Conservation (phyloP, 495 filamentous ascomycete species). For the Xylaria curta region DNA sequence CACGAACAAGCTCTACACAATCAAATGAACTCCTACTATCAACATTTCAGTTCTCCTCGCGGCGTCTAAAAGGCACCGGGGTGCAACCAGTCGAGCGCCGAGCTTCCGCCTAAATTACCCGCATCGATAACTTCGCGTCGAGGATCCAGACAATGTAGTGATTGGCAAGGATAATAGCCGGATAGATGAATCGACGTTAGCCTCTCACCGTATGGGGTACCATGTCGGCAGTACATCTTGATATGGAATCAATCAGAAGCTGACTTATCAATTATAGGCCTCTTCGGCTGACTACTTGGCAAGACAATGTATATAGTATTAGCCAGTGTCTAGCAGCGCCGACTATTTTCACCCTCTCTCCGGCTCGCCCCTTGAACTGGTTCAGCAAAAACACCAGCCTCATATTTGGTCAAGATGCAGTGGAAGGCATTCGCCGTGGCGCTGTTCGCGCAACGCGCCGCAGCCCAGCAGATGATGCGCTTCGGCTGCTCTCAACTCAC, state of each 20-base stretch:
- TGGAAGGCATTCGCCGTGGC: slow-evolving; percentile 31
- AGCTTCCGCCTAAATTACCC: slow-evolving; percentile 27
- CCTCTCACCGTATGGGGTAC: background rate
- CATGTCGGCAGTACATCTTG: slow-evolving; percentile 13
- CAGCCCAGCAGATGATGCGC: slow-evolving; percentile 46
- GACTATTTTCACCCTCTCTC: slow-evolving; percentile 3
- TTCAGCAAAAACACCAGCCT: background rate
- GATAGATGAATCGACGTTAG: slow-evolving; percentile 31
- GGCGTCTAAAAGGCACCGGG: background rate
- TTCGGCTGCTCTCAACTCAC: slow-evolving; percentile 51
- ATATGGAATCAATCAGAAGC: slow-evolving; percentile 4
- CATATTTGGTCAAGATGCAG: slow-evolving; percentile 33
- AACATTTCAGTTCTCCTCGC: background rate
- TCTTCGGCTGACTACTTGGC: background rate
- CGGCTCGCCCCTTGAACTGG: background rate
- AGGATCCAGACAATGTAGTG: background rate
- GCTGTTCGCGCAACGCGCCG: slow-evolving; percentile 32
- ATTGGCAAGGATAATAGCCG: slow-evolving; percentile 32
- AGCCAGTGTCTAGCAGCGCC: background rate
- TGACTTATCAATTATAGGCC: background rate
- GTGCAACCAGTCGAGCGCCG: background rate
- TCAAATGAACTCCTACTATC: background rate
- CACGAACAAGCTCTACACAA: background rate
- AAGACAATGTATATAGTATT: slow-evolving; percentile 15
- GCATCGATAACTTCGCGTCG: slow-evolving; percentile 1